Evolutionary conservation across 1,284 basidiomycete species (phyloP).

Genomic region (Fistulina hepatica): DNA sequence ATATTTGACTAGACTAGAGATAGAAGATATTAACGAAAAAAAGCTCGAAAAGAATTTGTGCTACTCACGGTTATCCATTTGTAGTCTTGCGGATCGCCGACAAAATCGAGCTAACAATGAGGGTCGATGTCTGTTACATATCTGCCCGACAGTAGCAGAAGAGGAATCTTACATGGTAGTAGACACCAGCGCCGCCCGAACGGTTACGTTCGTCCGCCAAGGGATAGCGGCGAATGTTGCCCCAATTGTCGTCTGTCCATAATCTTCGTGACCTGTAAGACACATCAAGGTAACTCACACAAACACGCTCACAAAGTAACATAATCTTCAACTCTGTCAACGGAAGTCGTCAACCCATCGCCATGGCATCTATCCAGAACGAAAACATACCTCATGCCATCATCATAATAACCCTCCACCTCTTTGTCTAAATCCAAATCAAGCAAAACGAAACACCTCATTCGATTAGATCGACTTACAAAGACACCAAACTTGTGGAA

Average conservation of each 20-base stretch:
- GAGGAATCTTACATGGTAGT: conserved; percentile 43
- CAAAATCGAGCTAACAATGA: conserved; percentile 34
- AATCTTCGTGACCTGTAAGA: no score
- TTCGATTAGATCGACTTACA: conserved; percentile 29
- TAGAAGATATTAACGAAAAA: conserved; percentile 3
- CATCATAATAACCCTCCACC: conserved; percentile 57
- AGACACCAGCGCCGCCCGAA: conserved; percentile 55
- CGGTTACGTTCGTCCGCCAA: conserved; percentile 39
- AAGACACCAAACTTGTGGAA: conserved; percentile 58
- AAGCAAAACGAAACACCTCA: conserved; percentile 1
- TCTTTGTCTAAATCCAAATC: conserved; percentile 38
- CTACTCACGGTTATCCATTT: conserved; percentile 46
- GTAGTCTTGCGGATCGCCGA: conserved; percentile 45
- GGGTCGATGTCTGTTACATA: no score
- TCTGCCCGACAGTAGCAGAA: background rate
- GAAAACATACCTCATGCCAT: conserved; percentile 48
- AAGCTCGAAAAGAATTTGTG: background rate
- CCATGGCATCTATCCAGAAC: conserved; percentile 57
- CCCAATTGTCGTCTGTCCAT: no score
- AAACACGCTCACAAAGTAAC: background rate
- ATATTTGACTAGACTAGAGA: conserved; percentile 32
- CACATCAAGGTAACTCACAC: no score
- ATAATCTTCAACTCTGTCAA: background rate
- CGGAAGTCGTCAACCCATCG: conserved; percentile 11
- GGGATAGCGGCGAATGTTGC: conserved; percentile 50